Base-by-base conservation (phyloP, 345 rosid species). In the Nasturtium officinale region DNA sequence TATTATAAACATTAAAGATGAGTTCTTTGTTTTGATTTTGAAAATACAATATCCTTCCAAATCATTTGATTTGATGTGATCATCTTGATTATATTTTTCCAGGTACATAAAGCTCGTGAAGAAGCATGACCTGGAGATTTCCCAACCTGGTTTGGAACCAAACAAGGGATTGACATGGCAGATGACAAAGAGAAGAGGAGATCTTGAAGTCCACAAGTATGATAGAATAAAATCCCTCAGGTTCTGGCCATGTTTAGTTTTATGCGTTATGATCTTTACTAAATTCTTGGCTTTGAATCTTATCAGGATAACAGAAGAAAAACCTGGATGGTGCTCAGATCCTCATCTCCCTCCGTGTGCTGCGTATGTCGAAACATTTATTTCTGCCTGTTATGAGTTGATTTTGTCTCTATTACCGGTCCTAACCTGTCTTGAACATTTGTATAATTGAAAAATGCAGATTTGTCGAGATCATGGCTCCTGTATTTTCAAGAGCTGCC, bases 381-480 rank as follows among this genome's bases (percentile, higher is more conserved):
- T 5, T 71, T 17, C 62, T 35, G 21, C 47, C 50, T 66, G 23
- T 61, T 48, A 13, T 33, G 59, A 52, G 28, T 42, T 74, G 17
- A n/a, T 7, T 51, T 46, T 32, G 17, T 7, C 45, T 16, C 16
- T 23, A 3, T 11, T 35, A 37, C 3, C 21, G 5, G 63, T 37
- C 6, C 51, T 67, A 48, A 60, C 59, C 5, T 11, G 20, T 67
- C 2, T 56, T 2, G 5, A 43, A 57, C 29, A 66, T 68, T 38
- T 32, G 6, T 61, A 7, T 48, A 12, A 35, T 46, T 71, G 32
- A 29, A 52, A 48, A 65, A 52, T 80, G 47, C 80, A 95, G 99
- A 77, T 95, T 96, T 71, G 96, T 96, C 5, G 99, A 96, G 86
- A 96, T 96, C 74, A 96, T 96, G 99, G 99, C 99, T 78, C 92